These are phyloP conservation scores for Brassica rapa DNA, from an alignment of 345 rosid genomes.

Conservation along the genomic window DNA sequence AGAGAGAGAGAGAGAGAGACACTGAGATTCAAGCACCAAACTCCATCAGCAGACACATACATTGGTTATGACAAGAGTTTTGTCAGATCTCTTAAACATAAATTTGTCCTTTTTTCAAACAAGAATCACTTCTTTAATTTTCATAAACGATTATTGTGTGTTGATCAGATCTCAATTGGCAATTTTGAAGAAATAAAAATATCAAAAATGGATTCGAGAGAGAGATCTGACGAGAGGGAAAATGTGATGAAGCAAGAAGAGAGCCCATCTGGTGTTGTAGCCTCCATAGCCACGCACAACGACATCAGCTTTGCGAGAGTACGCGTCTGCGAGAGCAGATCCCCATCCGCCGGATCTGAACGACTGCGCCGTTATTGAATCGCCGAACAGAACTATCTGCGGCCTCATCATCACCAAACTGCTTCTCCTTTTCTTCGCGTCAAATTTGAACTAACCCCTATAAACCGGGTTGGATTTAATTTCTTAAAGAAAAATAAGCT, in stretches of 20 bases:
- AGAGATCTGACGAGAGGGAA: slow-evolving; percentile 11
- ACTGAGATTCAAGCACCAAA: slow-evolving; percentile 5
- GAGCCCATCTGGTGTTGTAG: slow-evolving; percentile 60
- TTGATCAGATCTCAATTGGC: background rate
- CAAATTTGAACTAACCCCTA: background rate
- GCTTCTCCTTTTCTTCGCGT: background rate
- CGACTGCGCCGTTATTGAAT: slow-evolving; percentile 82
- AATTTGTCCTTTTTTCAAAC: background rate
- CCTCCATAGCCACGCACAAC: slow-evolving; percentile 93
- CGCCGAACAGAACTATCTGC: slow-evolving; percentile 79
- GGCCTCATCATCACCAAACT: slow-evolving; percentile 45
- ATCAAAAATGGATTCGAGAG: background rate
- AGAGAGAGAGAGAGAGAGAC: background rate
- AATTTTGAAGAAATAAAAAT: background rate
- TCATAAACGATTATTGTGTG: background rate
- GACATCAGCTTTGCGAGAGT: slow-evolving; percentile 88
- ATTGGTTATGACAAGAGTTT: background rate
- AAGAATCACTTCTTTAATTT: background rate
- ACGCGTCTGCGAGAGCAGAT: slow-evolving; percentile 71
- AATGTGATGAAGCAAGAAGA: slow-evolving; percentile 16
- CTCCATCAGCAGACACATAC: background rate
- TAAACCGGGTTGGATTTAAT: background rate
- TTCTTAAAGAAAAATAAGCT: no score
- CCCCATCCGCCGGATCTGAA: slow-evolving; percentile 90
- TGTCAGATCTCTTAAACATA: background rate